Percentiles rank a stretch among this genome's conserved stretches.
Evolutionary conservation across 2,329 filamentous ascomycete genomes (phyloP).

Genomic region (Cercospora zeae-maydis): DNA sequence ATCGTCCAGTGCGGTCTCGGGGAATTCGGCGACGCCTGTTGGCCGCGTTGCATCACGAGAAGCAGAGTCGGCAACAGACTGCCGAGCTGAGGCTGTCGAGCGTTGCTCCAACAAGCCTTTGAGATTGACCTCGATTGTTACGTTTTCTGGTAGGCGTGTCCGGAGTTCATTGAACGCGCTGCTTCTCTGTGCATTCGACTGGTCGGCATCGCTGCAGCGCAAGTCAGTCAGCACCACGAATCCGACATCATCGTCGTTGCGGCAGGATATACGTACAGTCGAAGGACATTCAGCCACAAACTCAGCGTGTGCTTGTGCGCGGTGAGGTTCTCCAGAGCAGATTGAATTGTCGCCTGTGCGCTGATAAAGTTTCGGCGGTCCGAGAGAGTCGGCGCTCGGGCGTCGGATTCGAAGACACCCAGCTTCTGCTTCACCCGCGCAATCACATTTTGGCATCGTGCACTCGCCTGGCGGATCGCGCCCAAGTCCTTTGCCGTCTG

Average conservation of each 20-base stretch:
- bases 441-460: not conserved
- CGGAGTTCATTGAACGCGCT: not conserved
- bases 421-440: not conserved
- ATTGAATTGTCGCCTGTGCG: not conserved
- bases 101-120: not conserved
- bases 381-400: not conserved
- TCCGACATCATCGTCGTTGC: not conserved
- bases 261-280: not conserved
- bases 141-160: not conserved
- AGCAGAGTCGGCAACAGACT: not conserved
- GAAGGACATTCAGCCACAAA: constrained; percentile 3
- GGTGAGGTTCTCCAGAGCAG: not conserved
- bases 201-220: not conserved
- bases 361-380: constrained; percentile 1
- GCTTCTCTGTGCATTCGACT: not conserved
- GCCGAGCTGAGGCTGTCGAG: not conserved
- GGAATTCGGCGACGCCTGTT: not conserved
- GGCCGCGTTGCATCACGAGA: not conserved
- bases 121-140: not conserved
- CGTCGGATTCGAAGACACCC: not conserved
- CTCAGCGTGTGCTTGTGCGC: constrained; percentile 2
- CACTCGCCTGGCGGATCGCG: not conserved
- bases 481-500: not conserved
- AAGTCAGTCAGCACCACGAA: not conserved
- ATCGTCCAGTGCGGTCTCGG: not conserved